These are phyloP conservation scores for Beta vulgaris DNA, from an alignment of 148 eudicot genomes.

Conservation along the genomic window DNA sequence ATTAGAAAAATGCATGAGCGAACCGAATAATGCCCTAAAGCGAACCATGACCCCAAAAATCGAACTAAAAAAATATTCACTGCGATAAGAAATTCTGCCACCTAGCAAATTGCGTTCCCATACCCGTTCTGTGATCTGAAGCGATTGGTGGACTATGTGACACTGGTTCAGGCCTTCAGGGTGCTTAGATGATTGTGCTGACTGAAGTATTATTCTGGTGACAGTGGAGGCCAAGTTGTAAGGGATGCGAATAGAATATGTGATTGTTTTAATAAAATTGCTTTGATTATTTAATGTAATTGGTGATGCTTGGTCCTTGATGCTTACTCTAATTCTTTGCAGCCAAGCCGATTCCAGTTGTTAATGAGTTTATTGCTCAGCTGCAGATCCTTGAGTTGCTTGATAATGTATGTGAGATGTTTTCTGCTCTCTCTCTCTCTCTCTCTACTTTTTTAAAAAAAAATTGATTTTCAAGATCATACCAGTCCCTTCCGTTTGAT, in stretches of 20 bases:
- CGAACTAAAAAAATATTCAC: too few relatives aligned
- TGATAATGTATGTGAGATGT: conserved; percentile 62
- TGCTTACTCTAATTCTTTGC: conserved; percentile 27
- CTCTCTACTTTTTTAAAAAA: too few relatives aligned
- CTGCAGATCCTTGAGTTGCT: conserved; percentile 82
- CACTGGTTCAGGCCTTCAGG: not conserved
- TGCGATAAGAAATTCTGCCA: too few relatives aligned
- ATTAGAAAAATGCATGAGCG: too few relatives aligned
- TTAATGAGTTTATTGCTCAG: conserved; percentile 76
- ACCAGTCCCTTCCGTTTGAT: not conserved
- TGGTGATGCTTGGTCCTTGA: not conserved
- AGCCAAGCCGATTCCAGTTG: conserved; percentile 77
- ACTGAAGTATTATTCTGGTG: not conserved
- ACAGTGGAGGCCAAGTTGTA: not conserved
- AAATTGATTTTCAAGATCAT: not conserved
- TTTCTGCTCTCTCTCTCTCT: not conserved
- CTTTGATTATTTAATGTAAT: not conserved
- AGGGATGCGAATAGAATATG: not conserved
- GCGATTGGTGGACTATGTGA: not conserved
- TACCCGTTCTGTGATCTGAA: too few relatives aligned
- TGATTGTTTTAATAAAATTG: not conserved
- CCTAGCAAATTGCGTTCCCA: too few relatives aligned
- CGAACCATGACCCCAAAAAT: too few relatives aligned
- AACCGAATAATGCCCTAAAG: too few relatives aligned
- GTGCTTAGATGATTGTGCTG: not conserved